Evolutionary conservation across 2,329 filamentous ascomycete species (phyloP).

Genomic region (Claviceps sp.): DNA sequence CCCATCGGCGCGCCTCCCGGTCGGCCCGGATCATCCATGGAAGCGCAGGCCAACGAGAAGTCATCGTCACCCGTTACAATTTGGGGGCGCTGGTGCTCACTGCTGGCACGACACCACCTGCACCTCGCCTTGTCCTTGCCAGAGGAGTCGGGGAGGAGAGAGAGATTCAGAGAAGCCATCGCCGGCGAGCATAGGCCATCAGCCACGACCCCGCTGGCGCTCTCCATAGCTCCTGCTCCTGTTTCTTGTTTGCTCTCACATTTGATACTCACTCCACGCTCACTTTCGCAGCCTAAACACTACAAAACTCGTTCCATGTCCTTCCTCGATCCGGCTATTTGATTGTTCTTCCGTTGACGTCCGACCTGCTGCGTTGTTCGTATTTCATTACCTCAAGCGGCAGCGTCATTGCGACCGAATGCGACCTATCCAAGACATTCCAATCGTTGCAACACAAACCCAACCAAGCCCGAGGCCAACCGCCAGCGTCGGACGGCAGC

Average conservation of each 20-base stretch:
- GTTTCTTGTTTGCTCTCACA: neutral
- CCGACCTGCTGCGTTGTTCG: neutral
- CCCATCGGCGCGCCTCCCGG: neutral
- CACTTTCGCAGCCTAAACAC: neutral
- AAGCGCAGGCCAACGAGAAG: too few species aligned
- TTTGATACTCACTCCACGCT: neutral
- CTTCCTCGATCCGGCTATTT: neutral
- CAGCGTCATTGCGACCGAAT: conserved; percentile 3
- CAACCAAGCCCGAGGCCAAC: neutral
- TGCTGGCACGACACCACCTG: too few species aligned
- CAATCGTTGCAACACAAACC: neutral
- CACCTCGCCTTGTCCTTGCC: neutral
- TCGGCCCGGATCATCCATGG: neutral
- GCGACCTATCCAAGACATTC: neutral
- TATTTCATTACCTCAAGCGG: neutral
- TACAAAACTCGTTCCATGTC: neutral
- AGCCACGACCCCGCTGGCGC: conserved; percentile 3
- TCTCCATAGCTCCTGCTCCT: conserved; percentile 2
- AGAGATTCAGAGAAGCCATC: neutral
- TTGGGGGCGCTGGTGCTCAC: too few species aligned
- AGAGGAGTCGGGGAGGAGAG: neutral
- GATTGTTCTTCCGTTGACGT: neutral
- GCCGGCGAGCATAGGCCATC: conserved; percentile 1
- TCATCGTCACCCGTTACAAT: too few species aligned
- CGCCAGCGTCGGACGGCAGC: neutral